These are phyloP conservation scores for Viridothelium virens DNA, from an alignment of 495 filamentous ascomycete genomes.

Conservation along the genomic window DNA sequence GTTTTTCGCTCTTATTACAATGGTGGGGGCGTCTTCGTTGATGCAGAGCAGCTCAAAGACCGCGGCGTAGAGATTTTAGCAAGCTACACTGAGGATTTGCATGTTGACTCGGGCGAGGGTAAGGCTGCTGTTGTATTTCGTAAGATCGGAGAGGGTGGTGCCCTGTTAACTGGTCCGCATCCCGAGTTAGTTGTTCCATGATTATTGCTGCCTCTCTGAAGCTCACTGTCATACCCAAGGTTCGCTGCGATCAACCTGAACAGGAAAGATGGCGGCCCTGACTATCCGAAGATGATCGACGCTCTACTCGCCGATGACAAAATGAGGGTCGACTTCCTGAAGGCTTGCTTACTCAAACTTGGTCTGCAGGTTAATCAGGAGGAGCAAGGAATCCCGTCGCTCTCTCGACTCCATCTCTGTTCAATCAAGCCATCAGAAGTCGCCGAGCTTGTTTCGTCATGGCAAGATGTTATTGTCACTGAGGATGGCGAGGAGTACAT, in stretches of 20 bases:
- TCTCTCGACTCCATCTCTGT: slow-evolving; percentile 80
- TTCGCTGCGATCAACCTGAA: slow-evolving; percentile 77
- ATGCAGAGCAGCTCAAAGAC: slow-evolving; percentile 55
- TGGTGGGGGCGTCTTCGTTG: slow-evolving; percentile 90
- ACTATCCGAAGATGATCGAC: slow-evolving; percentile 61
- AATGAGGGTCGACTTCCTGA: slow-evolving; percentile 65
- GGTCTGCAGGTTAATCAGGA: slow-evolving; percentile 68
- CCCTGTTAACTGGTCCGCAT: slow-evolving; percentile 80
- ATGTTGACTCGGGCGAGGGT: slow-evolving; percentile 64
- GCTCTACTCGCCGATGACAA: slow-evolving; percentile 63
- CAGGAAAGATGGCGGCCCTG: slow-evolving; percentile 50
- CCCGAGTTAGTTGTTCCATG: slow-evolving; percentile 62
- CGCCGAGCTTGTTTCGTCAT: slow-evolving; percentile 55
- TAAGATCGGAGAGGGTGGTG: slow-evolving; percentile 75
- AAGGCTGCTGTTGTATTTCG: slow-evolving; percentile 78
- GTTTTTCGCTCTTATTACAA: slow-evolving; percentile 81
- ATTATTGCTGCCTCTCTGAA: slow-evolving; percentile 12
- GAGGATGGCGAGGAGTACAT: slow-evolving; percentile 67
- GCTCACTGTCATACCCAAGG: slow-evolving; percentile 38
- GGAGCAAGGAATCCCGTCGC: slow-evolving; percentile 62
- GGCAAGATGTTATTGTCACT: slow-evolving; percentile 58
- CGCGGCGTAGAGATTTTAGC: slow-evolving; percentile 73
- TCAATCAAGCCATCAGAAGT: slow-evolving; percentile 56
- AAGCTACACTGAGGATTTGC: slow-evolving; percentile 65
- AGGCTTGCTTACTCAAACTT: slow-evolving; percentile 74